Evolutionary conservation across 2,329 filamentous ascomycete genomes (phyloP), one percentile per base, ranked within the genome.

Genomic region (Aureobasidium sp.): DNA sequence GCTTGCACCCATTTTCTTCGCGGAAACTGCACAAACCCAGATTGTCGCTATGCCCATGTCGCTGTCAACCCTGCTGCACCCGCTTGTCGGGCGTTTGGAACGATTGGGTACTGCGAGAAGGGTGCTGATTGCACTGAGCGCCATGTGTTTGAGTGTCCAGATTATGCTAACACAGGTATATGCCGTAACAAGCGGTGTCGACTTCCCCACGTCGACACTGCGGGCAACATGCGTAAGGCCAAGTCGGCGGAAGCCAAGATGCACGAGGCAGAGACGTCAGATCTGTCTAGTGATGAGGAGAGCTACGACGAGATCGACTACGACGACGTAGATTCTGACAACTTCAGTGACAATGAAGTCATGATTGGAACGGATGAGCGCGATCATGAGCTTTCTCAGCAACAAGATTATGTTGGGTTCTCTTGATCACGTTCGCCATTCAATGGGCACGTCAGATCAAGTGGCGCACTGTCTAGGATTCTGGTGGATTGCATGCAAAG

Each of bases 111-210:
- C 75, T 97, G 94, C 78, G 87, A 89, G 65, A 89, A 89, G 73
- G 94, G 93, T 64, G 82, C 83, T 62, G 76, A 81, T 61, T 97
- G 94, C 76, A 76, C 84, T 64, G 86, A 94, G 66, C 88, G 91
- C 64, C 94, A 99, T 78, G 88, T 93, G 63, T 88, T 88, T 76
- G 93, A 97, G 75, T 97, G 94, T 75, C 93, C 94, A 65, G 89
- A 96, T 74, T 97, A 95, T 79, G 90, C 90, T 82, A 96, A 96
- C 77, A 90, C 84, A 64, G 93, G 93, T 70, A 80, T 81, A 65
- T 99, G 94, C 84, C 86, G 86, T 73, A 86, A 84, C 73, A 67
- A 68, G 27, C 86, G 87, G 67, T 97, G 93, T 80, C 89, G 88
- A 73, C 83, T 96, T 61, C 88, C 86, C 64, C 94, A 99, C 77